Evolutionary conservation across 768 basidiomycete genomes (phyloP).

Genomic region (Lactarius vividus): DNA sequence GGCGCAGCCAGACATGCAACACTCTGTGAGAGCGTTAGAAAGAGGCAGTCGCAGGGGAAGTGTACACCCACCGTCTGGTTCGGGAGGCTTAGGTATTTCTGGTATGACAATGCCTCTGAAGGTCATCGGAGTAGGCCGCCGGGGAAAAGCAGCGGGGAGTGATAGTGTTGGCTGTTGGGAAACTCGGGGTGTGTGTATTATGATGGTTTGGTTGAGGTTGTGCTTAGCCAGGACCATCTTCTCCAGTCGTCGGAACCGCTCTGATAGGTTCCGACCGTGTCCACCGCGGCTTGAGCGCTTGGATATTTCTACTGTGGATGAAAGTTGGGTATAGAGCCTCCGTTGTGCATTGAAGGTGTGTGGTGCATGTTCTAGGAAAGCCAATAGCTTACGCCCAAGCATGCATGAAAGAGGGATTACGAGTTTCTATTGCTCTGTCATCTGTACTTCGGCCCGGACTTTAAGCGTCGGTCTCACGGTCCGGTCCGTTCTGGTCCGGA

Average conservation of each 20-base stretch:
- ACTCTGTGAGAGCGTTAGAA: slow-evolving; percentile 50
- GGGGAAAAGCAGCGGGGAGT: slow-evolving; percentile 8
- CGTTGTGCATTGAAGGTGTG: slow-evolving; percentile 31
- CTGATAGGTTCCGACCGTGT: slow-evolving; percentile 59
- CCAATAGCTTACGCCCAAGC: background rate
- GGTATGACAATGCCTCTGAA: slow-evolving; percentile 62
- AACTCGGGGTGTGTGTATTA: background rate
- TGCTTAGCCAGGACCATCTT: slow-evolving; percentile 48
- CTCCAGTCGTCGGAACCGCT: slow-evolving; percentile 56
- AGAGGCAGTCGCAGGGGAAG: background rate
- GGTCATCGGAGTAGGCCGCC: slow-evolving; percentile 25
- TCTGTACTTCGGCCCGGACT: too few species aligned
- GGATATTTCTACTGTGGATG: slow-evolving; percentile 10
- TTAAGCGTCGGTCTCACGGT: too few species aligned
- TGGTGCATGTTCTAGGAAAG: too few species aligned
- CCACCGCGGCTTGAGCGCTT: slow-evolving; percentile 44
- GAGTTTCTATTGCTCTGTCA: too few species aligned
- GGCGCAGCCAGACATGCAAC: slow-evolving; percentile 94
- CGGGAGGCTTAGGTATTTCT: slow-evolving; percentile 57
- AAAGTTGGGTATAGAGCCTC: slow-evolving; percentile 33
- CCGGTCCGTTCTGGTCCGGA: too few species aligned
- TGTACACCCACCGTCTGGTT: slow-evolving; percentile 57
- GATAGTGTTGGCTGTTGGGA: slow-evolving; percentile 20
- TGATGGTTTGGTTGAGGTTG: slow-evolving; percentile 34
- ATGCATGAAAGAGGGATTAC: background rate